Evolutionary conservation across 192 early-diverging fungal species (phyloP), one percentile per base, ranked within the genome.

Genomic region (Entophlyctis luteolus): DNA sequence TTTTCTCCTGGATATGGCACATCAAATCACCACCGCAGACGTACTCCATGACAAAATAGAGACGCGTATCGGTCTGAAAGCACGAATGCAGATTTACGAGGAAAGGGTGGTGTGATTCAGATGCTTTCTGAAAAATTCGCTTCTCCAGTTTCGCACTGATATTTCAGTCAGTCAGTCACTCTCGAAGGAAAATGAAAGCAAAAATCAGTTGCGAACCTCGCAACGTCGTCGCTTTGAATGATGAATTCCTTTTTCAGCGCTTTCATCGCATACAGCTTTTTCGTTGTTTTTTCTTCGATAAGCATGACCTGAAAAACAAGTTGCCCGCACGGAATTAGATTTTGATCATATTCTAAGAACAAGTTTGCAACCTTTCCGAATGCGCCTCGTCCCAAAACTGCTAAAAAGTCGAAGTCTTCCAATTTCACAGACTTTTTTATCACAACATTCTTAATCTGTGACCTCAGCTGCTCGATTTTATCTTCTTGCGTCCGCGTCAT

Each of bases 31-130:
- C 96, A 59, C 96, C 96, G 29, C 86, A 86, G 36, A 96, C 92
- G 74, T 97, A 98, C 67, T 98, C 96, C 92, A 96, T 97, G 5
- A 96, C 95, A 77, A 98, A 98, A 77, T 95, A 98, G 27, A 98
- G 84, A 55, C 94, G 86, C 37, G 86, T 87, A 39, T 89, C 86
- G 2, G 91, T 92, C 74, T 97, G 92, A 84, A 96, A 96, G 80
- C 91, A 92, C 20, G 94, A 95, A 72, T 98, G 94, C 56, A 98
- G 77, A 28, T 93, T 93, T 47, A 98, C 87, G 54, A 98, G 75
- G 87, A 95, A 98, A 31, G 96, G 95, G 72, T 96, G 95, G 12
- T 86, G 89, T 53, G 88, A 89, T 58, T 84, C 79, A 72, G 90
- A 89, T 62, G 95, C 96, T 8, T 91, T 86, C 68, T 91, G 88